phyloP scores from a whole-genome alignment of 2,329 filamentous ascomycete species.

The Aspergillus nomiae region DNA sequence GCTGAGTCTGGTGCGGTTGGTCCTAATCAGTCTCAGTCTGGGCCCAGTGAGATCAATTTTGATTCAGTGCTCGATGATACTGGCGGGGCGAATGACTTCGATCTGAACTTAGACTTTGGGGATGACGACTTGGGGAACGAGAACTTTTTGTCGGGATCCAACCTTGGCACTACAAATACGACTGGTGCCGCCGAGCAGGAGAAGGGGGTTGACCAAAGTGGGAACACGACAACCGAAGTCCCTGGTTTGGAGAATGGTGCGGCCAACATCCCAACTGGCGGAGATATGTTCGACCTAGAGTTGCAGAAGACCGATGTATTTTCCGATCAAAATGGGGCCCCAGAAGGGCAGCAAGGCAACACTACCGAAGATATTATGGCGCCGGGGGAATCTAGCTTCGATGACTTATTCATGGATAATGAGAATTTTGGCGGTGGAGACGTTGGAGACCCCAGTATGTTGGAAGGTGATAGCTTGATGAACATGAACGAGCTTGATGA shows the following conservation, averaged over 20 bases:
- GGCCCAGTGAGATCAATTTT: slow-evolving; percentile 40
- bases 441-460: slow-evolving; percentile 32
- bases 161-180: slow-evolving; percentile 26
- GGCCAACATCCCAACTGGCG: slow-evolving; percentile 32
- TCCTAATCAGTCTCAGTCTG: slow-evolving; percentile 28
- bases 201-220: slow-evolving; percentile 16
- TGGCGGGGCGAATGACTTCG: slow-evolving; percentile 37
- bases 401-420: slow-evolving; percentile 47
- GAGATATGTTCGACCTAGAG: slow-evolving; percentile 42
- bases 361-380: slow-evolving; percentile 39
- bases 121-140: slow-evolving; percentile 42
- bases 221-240: slow-evolving; percentile 29
- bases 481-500: slow-evolving; percentile 45
- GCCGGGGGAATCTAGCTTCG: slow-evolving; percentile 47
- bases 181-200: slow-evolving; percentile 19
- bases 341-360: slow-evolving; percentile 21
- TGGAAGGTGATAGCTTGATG: slow-evolving; percentile 40
- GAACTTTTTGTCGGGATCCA: slow-evolving; percentile 39
- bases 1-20: slow-evolving; percentile 15
- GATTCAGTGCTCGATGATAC: slow-evolving; percentile 42
- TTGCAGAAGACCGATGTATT: slow-evolving; percentile 33
- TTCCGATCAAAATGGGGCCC: slow-evolving; percentile 19
- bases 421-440: slow-evolving; percentile 38
- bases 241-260: slow-evolving; percentile 34
- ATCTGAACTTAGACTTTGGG: slow-evolving; percentile 43